phyloP scores from a whole-genome alignment of 768 basidiomycete species.

The Xanthoconium purpureum region DNA sequence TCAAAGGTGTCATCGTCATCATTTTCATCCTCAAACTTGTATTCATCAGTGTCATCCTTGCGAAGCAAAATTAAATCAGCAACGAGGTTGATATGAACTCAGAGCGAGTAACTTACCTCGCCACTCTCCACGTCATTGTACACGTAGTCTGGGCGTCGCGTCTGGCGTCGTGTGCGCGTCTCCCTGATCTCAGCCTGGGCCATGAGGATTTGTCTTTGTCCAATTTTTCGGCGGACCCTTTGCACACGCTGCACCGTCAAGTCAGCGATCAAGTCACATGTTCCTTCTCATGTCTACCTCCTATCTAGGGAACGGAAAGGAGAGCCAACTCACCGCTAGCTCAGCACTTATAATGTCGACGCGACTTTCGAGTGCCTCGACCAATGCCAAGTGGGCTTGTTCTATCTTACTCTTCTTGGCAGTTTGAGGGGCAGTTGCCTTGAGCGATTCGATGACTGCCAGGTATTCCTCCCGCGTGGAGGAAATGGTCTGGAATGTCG shows the following conservation, averaged over 20 bases:
- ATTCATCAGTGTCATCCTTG: constrained; percentile 65
- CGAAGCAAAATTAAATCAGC: constrained; percentile 17
- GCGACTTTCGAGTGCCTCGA: constrained; percentile 60
- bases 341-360: constrained; percentile 67
- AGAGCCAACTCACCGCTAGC: constrained; percentile 54
- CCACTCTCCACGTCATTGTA: constrained; percentile 70
- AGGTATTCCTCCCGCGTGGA: constrained; percentile 74
- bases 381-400: constrained; percentile 56
- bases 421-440: constrained; percentile 44
- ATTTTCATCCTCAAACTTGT: constrained; percentile 61
- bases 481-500: constrained; percentile 68
- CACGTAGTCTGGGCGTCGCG: constrained; percentile 76
- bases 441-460: constrained; percentile 59
- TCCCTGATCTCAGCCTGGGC: constrained; percentile 77
- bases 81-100: constrained; percentile 20
- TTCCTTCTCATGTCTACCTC: constrained; percentile 9
- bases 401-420: constrained; percentile 58
- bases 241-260: constrained; percentile 57
- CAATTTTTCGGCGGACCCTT: constrained; percentile 64
- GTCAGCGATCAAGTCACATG: constrained; percentile 23
- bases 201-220: constrained; percentile 59
- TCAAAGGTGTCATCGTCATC: constrained; percentile 57
- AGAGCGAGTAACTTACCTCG: constrained; percentile 34
- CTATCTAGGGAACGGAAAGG: constrained; percentile 8
- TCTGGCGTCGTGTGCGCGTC: constrained; percentile 73